Evolutionary conservation across 805 yeast genomes (phyloP), one percentile per base, ranked within the genome.

Genomic region (Kockiozyma suomiensis): DNA sequence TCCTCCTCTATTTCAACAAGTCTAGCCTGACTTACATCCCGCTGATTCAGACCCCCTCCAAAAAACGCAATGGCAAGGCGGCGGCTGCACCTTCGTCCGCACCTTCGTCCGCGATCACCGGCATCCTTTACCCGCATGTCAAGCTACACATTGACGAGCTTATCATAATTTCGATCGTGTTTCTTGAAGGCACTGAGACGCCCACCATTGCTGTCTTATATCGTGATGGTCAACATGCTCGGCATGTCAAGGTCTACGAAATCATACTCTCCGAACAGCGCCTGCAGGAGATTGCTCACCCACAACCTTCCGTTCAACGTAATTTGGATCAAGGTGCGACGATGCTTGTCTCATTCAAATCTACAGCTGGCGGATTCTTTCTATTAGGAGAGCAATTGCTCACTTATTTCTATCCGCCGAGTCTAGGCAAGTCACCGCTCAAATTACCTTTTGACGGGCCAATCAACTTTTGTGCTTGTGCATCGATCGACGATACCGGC

Each of bases 271-370:
- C 28, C 21, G 66, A 58, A 17, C 54, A 21, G 23, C 21, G 50
- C 4, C 50, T 60, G 19, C 40, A 48, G 13, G 61, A 60, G 30
- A 37, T 56, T 17, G 37, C 35, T 1, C 40, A 23, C 25, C 32
- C 61, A 2, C 58, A 59, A 8, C 51, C 55, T n/a, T 25, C n/a
- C 8, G 26, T 35, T 13, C 37, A 19, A 30, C 49, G 60, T 12
- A 62, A 62, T 35, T 51, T 61, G 17, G 66, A 63, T 32, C 62
- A 51, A 28, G 66, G 65, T n/a, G 61, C 66, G 4, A 26, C 61
- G 1, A 15, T 59, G 43, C 42, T 62, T 13, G 40, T 62, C 32
- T 59, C 62, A 10, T 46, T 55, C 33, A 52, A 50, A 15, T 5
- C 47, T 12, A 54, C 59, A 7, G 23, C 46, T 4, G 59, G 63